Percentiles rank a stretch among this genome's conserved stretches.
These are phyloP conservation scores for Diaporthe destruens DNA, from an alignment of 2,329 filamentous ascomycete species.

Conservation along the genomic window DNA sequence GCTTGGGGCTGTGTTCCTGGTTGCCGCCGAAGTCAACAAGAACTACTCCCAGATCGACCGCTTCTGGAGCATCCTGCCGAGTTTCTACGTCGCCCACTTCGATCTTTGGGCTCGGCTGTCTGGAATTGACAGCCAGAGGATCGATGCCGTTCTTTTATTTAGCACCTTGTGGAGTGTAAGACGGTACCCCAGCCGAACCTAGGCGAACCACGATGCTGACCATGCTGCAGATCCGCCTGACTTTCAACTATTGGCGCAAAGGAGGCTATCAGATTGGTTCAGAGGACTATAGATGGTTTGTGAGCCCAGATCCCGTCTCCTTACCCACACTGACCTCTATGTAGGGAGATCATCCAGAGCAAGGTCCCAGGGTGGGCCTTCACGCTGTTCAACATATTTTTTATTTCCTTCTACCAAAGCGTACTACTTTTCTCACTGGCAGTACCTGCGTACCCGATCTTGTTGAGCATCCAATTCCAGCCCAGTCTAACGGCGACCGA, in stretches of 20 bases:
- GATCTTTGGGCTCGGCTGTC: constrained; percentile 83
- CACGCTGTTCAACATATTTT: constrained; percentile 88
- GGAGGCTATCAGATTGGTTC: constrained; percentile 90
- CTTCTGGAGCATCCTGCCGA: constrained; percentile 89
- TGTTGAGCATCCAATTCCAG: constrained; percentile 78
- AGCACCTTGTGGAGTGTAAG: constrained; percentile 84
- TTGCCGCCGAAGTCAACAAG: constrained; percentile 85
- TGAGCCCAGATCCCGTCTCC: constrained; percentile 2
- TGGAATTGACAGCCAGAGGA: constrained; percentile 75
- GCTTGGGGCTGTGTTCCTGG: constrained; percentile 78
- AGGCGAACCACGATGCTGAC: constrained; percentile 43
- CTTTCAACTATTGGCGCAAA: constrained; percentile 96
- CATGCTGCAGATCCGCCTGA: constrained; percentile 75
- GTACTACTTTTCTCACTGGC: constrained; percentile 83
- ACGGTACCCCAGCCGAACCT: constrained; percentile 16
- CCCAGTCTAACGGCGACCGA: constrained; percentile 60
- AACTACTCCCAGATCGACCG: constrained; percentile 99
- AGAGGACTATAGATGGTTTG: constrained; percentile 91
- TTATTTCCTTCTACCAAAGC: constrained; percentile 88
- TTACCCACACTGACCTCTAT: constrained; percentile 43
- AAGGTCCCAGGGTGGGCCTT: constrained; percentile 75
- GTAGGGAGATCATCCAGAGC: constrained; percentile 77
- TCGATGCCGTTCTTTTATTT: constrained; percentile 80
- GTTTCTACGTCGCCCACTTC: constrained; percentile 88
- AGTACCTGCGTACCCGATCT: constrained; percentile 82